These are phyloP conservation scores for Tetrahymena borealis DNA, from an alignment of 73 alveolate species.

Conservation along the genomic window DNA sequence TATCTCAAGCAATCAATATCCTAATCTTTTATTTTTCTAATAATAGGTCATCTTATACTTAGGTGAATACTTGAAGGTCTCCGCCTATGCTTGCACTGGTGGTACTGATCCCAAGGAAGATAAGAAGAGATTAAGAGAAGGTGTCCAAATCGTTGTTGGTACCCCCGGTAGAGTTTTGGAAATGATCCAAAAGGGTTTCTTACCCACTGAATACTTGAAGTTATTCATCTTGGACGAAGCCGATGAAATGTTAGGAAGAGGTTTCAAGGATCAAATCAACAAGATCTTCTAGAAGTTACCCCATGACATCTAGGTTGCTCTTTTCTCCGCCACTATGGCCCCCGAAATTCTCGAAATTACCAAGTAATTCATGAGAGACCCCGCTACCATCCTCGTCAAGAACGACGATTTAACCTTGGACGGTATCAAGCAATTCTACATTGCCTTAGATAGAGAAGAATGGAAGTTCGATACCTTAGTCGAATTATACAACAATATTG, in stretches of 20 bases:
- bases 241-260: slow-evolving; percentile 96
- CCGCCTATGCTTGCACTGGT: slow-evolving; percentile 82
- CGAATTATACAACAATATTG: slow-evolving; percentile 82
- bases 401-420: slow-evolving; percentile 76
- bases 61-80: slow-evolving; percentile 72
- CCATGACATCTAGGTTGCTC: slow-evolving; percentile 69
- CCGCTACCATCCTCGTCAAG: slow-evolving; percentile 75
- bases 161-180: slow-evolving; percentile 94
- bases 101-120: slow-evolving; percentile 90
- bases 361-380: slow-evolving; percentile 73
- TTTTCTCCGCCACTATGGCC: slow-evolving; percentile 89
- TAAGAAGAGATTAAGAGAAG: slow-evolving; percentile 67
- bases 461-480: slow-evolving; percentile 76
- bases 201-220: slow-evolving; percentile 60
- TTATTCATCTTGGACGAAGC: slow-evolving; percentile 95
- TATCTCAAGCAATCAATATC: no score
- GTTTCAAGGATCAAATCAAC: slow-evolving; percentile 88
- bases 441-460: slow-evolving; percentile 81
- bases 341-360: slow-evolving; percentile 72
- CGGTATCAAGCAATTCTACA: slow-evolving; percentile 89
- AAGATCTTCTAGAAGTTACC: slow-evolving; percentile 87
- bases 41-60: slow-evolving; percentile 54
- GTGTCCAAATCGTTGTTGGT: slow-evolving; percentile 86
- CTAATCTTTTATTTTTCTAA: no score
- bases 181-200: slow-evolving; percentile 80